phyloP scores from a whole-genome alignment of 106 monocot species.

The Gastrodia elata region DNA sequence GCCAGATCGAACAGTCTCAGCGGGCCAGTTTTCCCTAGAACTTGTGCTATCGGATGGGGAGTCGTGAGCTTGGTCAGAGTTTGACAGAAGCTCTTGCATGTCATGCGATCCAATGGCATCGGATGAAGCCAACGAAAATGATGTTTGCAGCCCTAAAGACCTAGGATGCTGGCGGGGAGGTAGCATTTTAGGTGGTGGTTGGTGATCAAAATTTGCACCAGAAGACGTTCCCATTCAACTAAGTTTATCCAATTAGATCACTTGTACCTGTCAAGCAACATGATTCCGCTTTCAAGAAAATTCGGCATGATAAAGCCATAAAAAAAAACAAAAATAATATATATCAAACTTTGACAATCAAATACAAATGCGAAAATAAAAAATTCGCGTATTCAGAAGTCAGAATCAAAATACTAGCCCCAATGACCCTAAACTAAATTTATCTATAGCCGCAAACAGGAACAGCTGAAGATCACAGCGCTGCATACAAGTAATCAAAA shows the following conservation, averaged over 20 bases:
- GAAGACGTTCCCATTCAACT: conserved; percentile 65
- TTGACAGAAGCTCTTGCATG: conserved; percentile 46
- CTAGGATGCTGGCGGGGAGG: conserved; percentile 64
- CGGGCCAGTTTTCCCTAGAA: conserved; percentile 86
- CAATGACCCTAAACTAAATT: not conserved
- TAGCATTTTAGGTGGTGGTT: conserved; percentile 40
- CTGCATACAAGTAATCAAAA: not conserved
- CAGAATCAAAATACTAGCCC: not conserved
- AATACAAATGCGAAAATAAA: not conserved
- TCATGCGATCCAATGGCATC: conserved; percentile 40
- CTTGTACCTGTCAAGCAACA: not conserved
- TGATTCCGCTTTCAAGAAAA: not conserved
- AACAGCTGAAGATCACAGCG: not conserved
- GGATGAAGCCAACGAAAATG: conserved; percentile 56
- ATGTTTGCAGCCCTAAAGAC: conserved; percentile 36
- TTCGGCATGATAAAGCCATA: not conserved
- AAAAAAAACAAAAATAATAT: not conserved
- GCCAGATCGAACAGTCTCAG: conserved; percentile 37
- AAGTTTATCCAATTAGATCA: not conserved
- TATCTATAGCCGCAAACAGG: not conserved
- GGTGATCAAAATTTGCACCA: conserved; percentile 71
- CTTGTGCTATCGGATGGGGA: conserved; percentile 87
- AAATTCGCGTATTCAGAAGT: not conserved
- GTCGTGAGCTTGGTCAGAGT: conserved; percentile 65
- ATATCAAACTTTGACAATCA: not conserved